These are phyloP conservation scores for Maudiozyma humilis DNA, from an alignment of 1,139 yeast genomes.

Conservation along the genomic window DNA sequence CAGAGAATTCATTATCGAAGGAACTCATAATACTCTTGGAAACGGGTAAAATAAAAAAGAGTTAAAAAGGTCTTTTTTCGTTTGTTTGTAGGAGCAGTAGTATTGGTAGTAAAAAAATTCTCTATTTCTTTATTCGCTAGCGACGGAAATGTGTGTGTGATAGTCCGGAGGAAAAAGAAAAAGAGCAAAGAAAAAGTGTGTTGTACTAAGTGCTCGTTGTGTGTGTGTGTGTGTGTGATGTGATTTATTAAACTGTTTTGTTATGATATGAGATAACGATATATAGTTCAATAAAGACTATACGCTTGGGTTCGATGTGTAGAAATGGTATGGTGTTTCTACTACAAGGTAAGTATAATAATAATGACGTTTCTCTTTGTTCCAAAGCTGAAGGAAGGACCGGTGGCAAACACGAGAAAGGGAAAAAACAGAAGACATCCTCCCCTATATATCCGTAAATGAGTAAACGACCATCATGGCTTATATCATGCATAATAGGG, in stretches of 20 bases:
- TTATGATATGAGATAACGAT: not conserved
- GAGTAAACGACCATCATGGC: too few species aligned
- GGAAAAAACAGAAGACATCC: too few species aligned
- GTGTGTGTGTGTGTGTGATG: not conserved
- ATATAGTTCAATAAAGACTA: not conserved
- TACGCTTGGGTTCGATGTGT: not conserved
- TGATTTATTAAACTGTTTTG: not conserved
- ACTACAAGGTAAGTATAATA: too few species aligned
- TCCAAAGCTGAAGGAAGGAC: too few species aligned
- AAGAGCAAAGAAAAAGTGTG: not conserved
- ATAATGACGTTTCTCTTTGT: too few species aligned
- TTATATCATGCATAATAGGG: too few species aligned
- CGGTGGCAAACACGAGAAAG: too few species aligned
- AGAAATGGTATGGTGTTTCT: not conserved
- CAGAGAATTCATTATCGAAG: slow-evolving; percentile 10
- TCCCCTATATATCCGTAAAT: too few species aligned
- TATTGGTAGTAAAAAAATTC: too few species aligned
- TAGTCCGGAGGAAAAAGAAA: not conserved
- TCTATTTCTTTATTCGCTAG: not conserved
- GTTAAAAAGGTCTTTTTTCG: too few species aligned
- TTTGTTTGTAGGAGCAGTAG: too few species aligned
- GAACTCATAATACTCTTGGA: slow-evolving; percentile 3
- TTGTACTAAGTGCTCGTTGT: too few species aligned
- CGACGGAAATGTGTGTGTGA: not conserved
- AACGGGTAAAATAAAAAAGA: not conserved